Conservation (phyloP, 176 grass and related monocot species). For the Aegilops speltoides region DNA sequence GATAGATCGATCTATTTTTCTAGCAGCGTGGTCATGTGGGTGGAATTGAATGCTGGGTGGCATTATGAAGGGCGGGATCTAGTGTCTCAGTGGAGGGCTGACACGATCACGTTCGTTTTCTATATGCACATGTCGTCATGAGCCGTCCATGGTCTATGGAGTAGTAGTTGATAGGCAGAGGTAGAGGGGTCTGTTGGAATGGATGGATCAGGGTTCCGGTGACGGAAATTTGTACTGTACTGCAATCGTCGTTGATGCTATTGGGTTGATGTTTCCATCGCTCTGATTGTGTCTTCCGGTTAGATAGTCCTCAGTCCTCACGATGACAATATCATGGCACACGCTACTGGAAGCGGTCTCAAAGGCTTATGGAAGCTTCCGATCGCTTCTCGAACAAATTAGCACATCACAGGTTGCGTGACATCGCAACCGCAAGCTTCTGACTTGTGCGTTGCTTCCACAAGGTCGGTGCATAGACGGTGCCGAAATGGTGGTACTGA, state of each 20-base stretch:
- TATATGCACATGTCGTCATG: background rate
- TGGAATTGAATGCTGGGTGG: constrained; percentile 37
- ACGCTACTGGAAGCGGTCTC: background rate
- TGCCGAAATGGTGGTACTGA: background rate
- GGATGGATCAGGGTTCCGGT: background rate
- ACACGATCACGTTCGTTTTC: background rate
- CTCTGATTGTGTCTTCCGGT: background rate
- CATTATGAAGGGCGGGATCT: constrained; percentile 25
- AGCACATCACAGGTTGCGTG: background rate
- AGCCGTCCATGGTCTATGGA: background rate
- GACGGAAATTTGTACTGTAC: background rate
- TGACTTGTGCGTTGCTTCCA: background rate
- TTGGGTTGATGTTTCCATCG: background rate
- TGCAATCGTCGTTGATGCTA: background rate
- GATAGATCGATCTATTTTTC: background rate
- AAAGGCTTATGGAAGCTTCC: background rate
- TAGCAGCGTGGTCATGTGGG: constrained; percentile 9
- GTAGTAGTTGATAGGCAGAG: too few species aligned
- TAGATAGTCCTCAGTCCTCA: background rate
- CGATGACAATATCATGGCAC: background rate
- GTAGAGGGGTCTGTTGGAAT: too few species aligned
- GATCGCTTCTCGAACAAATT: background rate
- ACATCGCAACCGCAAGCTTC: background rate
- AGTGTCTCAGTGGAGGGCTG: background rate
- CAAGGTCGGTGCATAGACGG: background rate